Evolutionary conservation across 352 stramenopile species (phyloP), one percentile per base, ranked within the genome.

Genomic region (Poterioochromonas sp.): DNA sequence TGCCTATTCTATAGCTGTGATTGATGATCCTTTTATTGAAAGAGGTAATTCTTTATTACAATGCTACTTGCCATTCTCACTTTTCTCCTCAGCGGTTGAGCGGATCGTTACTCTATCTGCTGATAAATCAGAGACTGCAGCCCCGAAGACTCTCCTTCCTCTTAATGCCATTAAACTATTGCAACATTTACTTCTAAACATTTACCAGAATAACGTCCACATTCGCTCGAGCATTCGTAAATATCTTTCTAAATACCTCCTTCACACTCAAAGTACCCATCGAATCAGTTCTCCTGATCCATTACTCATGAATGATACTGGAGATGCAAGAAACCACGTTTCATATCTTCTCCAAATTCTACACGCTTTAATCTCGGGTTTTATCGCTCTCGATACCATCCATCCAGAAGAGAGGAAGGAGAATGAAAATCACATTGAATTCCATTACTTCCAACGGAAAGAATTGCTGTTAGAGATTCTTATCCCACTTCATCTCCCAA

Each of bases 401-500:
- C n/a, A 22, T 53, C 44, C 11, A 11, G 11, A 53, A 53, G 44
- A 53, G 11, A 20, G 44, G 11, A 53, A 22, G 11, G 22, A 22
- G 44, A 53, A 53, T 53, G 44, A 53, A 15, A 68, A 26, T 35
- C 26, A 15, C 15, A 68, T 68, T 26, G 26, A 40, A 35, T 68
- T 5, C 58, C 5, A 40, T 40, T 34, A 68, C 26, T 26, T 11
- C 26, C 15, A 35, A 26, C 58, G 29, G 34, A 15, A 26, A 37
- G 58, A 68, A 47, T 71, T 71, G 15, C 62, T 44, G 11, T 26
- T 71, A 12, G 12, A 77, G 26, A 35, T 80, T 22, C 40, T 80
- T 1, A 26, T 80, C 11, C 77, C 77, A 22, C 58, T 80, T 15
- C 77, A 80, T 64, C 26, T 26, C 32, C 73, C 73, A 0, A 77